Evolutionary conservation across 352 stramenopile species (phyloP), one percentile per base, ranked within the genome.

Genomic region (Pythium grandisporangium): DNA sequence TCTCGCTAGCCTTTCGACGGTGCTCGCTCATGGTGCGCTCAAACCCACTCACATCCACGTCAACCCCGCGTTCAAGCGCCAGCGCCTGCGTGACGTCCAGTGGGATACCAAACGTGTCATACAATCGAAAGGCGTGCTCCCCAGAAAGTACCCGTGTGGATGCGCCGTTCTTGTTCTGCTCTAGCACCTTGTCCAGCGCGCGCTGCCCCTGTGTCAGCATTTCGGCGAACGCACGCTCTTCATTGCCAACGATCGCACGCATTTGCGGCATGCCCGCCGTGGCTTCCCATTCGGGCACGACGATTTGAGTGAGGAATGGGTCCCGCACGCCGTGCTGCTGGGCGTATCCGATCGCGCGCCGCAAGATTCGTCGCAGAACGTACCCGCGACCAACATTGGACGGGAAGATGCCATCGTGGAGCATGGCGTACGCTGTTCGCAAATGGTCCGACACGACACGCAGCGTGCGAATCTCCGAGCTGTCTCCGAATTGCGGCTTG

Each of bases 371-470:
- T 30, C 95, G 74, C 23, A 99, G 51, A 12, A 98, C 94, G 60
- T 99, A 99, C 20, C 95, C 95, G 30, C 95, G 82, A 12, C 94
- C 94, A 42, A 97, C 85, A 48, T 97, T 98, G 5, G 84, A 97
- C 17, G 95, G 95, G 45, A 97, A 94, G 24, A 96, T 92, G 22
- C 94, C 94, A 65, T 98, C 93, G 7, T 81, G 68, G 52, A 98
- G 55, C 46, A 90, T 95, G 30, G 93, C 92, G 59, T 98, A 98
- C 1, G 77, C 84, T 17, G 95, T 96, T 24, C 94, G 85, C 29
- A 98, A 75, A 62, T 99, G 95, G 72, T 99, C 95, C 16, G 94
- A 92, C 16, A 98, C 66, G 35, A 98, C 95, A 21, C 93, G 80
- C 10, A 87, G 42, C 13, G 71, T 71, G 38, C 72, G 68, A 46